Conservation (phyloP, 2,329 filamentous ascomycete species). For the Mollisiaceae sp. region DNA sequence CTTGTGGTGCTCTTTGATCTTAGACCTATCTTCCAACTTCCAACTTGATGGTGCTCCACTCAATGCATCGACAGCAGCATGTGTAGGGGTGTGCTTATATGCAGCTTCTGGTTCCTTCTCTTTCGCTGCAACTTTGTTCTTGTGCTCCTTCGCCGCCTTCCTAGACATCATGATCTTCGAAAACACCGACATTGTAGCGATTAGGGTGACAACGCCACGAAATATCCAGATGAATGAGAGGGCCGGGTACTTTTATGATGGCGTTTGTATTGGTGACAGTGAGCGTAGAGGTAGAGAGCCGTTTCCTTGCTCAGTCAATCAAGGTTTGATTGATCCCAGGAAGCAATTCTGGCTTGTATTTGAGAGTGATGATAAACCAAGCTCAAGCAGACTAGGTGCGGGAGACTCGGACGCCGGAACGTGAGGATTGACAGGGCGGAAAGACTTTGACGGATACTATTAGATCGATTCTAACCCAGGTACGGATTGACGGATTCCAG, state of each 20-base stretch:
- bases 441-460: neutral
- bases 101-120: conserved; percentile 50
- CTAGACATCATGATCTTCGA: conserved; percentile 57
- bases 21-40: conserved; percentile 46
- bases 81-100: conserved; percentile 66
- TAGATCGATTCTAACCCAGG: conserved; percentile 5
- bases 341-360: neutral
- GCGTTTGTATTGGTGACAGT: neutral
- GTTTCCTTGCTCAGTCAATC: neutral
- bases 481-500: neutral
- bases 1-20: conserved; percentile 41
- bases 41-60: conserved; percentile 58
- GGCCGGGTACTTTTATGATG: conserved; percentile 4
- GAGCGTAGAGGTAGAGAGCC: neutral
- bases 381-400: neutral
- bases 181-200: conserved; percentile 59
- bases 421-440: neutral
- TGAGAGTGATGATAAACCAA: neutral
- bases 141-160: conserved; percentile 61
- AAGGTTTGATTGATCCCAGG: neutral
- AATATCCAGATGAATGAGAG: neutral
- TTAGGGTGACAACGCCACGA: neutral
- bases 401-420: neutral
- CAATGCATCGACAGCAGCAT: conserved; percentile 64
- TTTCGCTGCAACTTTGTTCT: conserved; percentile 54